phyloP scores from a whole-genome alignment of 495 filamentous ascomycete genomes.

The Parathielavia appendiculata region DNA sequence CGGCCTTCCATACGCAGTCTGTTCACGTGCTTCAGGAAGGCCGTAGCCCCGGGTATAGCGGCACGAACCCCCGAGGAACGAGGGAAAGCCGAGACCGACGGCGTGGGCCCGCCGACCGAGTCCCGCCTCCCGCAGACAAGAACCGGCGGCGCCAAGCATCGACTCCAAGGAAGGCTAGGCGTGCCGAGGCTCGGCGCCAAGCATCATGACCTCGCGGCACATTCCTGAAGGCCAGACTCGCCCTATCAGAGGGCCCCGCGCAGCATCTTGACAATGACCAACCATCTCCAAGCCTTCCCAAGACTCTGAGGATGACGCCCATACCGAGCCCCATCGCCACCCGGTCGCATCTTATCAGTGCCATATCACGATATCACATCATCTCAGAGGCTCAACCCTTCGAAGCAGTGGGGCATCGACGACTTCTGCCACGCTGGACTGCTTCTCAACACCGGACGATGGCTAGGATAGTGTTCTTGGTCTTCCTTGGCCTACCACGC shows the following conservation, averaged over 20 bases:
- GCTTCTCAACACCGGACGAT: background rate
- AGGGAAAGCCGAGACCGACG: background rate
- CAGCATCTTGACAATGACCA: background rate
- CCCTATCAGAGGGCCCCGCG: constrained; percentile 17
- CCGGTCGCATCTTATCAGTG: constrained; percentile 15
- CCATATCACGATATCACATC: background rate
- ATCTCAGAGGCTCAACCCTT: constrained; percentile 7
- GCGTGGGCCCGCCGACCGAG: background rate
- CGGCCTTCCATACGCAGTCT: background rate
- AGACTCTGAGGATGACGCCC: constrained; percentile 23
- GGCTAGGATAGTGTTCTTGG: constrained; percentile 30
- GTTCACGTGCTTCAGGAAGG: constrained; percentile 3
- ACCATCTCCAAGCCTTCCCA: constrained; percentile 7
- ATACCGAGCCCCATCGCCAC: constrained; percentile 17
- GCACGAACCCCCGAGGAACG: background rate
- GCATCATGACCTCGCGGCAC: constrained; percentile 14
- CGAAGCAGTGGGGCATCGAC: constrained; percentile 14
- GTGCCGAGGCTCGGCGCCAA: constrained; percentile 18
- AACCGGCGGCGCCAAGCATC: constrained; percentile 10
- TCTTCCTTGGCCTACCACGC: constrained; percentile 24
- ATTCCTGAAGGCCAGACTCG: background rate
- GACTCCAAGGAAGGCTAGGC: constrained; percentile 1
- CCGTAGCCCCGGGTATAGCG: background rate
- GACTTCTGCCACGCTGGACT: constrained; percentile 10
- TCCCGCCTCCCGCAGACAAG: background rate